phyloP scores from a whole-genome alignment of 805 yeast species.

The Lachancea dasiensis region DNA sequence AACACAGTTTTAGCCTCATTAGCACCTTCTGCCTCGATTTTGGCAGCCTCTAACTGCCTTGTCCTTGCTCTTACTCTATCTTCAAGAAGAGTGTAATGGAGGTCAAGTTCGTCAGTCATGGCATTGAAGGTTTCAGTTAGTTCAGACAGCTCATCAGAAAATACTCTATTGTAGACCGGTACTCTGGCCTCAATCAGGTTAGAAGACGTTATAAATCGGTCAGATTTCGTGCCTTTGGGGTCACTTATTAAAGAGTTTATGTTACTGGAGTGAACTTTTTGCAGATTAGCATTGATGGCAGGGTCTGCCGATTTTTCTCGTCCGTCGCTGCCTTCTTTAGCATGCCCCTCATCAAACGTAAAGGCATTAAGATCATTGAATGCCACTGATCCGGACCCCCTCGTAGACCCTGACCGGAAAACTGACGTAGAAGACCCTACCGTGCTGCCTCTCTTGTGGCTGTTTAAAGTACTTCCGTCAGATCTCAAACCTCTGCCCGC shows the following conservation, averaged over 20 bases:
- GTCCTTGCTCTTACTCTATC: constrained; percentile 85
- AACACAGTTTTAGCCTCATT: constrained; percentile 95
- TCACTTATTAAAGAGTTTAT: constrained; percentile 11
- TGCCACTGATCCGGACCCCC: constrained; percentile 2
- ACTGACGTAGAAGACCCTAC: constrained; percentile 5
- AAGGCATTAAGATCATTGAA: too few relatives aligned
- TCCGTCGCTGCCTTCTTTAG: too few relatives aligned
- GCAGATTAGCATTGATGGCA: constrained; percentile 1
- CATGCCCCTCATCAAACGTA: background rate
- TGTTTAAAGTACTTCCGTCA: constrained; percentile 9
- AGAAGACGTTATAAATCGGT: constrained; percentile 27
- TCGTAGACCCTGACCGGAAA: constrained; percentile 1
- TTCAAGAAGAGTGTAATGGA: constrained; percentile 79
- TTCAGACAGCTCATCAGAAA: constrained; percentile 82
- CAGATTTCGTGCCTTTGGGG: constrained; percentile 15
- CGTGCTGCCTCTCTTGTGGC: constrained; percentile 9
- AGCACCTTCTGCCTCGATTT: constrained; percentile 86
- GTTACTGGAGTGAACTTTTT: constrained; percentile 1
- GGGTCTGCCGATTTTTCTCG: too few relatives aligned
- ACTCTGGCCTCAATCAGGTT: constrained; percentile 37
- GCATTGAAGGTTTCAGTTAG: constrained; percentile 83
- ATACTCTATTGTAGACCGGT: constrained; percentile 44
- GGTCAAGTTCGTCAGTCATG: constrained; percentile 82
- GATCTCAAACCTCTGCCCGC: constrained; percentile 37
- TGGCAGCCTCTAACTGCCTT: constrained; percentile 80